Conservation (phyloP, 305 asterid genomes). For the Andrographis paniculata region DNA sequence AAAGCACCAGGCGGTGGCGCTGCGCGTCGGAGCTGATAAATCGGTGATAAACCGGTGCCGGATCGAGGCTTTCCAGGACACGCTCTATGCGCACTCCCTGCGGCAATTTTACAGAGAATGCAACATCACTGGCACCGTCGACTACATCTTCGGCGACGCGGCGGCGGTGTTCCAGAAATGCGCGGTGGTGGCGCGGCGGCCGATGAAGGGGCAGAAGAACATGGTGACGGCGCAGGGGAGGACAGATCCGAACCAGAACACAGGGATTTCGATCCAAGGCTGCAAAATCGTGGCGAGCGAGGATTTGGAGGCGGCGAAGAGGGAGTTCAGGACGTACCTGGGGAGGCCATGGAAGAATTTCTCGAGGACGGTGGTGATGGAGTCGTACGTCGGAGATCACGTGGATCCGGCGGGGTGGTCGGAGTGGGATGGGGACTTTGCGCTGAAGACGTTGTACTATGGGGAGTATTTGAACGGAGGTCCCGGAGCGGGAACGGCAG, state of each 20-base stretch:
- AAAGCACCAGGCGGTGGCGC: slow-evolving; percentile 57
- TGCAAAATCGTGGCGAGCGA: slow-evolving; percentile 27
- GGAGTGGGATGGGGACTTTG: slow-evolving; percentile 42
- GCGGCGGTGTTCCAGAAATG: slow-evolving; percentile 19
- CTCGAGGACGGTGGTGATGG: slow-evolving; percentile 23
- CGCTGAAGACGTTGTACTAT: slow-evolving; percentile 36
- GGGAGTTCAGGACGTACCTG: slow-evolving; percentile 27
- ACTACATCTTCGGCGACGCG: slow-evolving; percentile 56
- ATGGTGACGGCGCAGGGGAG: slow-evolving; percentile 63
- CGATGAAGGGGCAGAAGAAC: slow-evolving; percentile 34
- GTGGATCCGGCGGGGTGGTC: slow-evolving; percentile 55
- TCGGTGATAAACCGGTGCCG: slow-evolving; percentile 46
- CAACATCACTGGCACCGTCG: slow-evolving; percentile 39
- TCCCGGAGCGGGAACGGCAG: slow-evolving; percentile 45
- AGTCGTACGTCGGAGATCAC: slow-evolving; percentile 25
- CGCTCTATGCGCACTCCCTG: slow-evolving; percentile 37
- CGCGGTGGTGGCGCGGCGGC: slow-evolving; percentile 29
- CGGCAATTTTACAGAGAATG: slow-evolving; percentile 53
- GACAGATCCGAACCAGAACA: slow-evolving; percentile 43
- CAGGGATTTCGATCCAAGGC: slow-evolving; percentile 48
- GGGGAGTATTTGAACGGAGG: slow-evolving; percentile 58
- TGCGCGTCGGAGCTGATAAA: slow-evolving; percentile 43
- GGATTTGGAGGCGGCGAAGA: slow-evolving; percentile 29
- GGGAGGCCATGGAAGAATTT: slow-evolving; percentile 57
- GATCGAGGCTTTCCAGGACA: slow-evolving; percentile 49